Percentiles rank a stretch among this genome's conserved stretches.
Evolutionary conservation across 805 yeast genomes (phyloP).

Genomic region (Candida nanaspora): DNA sequence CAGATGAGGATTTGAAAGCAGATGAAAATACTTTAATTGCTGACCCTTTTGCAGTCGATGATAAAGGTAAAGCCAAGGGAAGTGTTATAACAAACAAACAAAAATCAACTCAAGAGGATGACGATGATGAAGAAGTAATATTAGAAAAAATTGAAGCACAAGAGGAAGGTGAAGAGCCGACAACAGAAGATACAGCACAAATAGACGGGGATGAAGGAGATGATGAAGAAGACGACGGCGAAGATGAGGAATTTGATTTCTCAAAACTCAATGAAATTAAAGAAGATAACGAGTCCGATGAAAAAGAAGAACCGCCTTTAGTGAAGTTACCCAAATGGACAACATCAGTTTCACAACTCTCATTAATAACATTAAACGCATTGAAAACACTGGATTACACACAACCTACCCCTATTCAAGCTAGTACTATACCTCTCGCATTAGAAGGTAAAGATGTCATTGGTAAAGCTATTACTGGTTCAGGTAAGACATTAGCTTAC

Average conservation of each 20-base stretch:
- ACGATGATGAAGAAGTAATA: slow-evolving; percentile 11
- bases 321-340: slow-evolving; percentile 59
- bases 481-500: slow-evolving; percentile 95
- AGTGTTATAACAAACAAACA: slow-evolving; percentile 14
- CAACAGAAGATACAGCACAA: neutral
- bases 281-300: neutral
- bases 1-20: slow-evolving; percentile 10
- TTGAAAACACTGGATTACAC: slow-evolving; percentile 41
- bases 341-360: slow-evolving; percentile 30
- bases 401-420: slow-evolving; percentile 82
- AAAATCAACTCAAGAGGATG: slow-evolving; percentile 14
- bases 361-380: slow-evolving; percentile 52
- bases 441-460: slow-evolving; percentile 71
- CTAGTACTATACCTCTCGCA: slow-evolving; percentile 65
- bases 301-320: slow-evolving; percentile 5
- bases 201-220: slow-evolving; percentile 1
- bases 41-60: slow-evolving; percentile 12
- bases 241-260: slow-evolving; percentile 2
- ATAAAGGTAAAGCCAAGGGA: slow-evolving; percentile 16
- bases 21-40: slow-evolving; percentile 7
- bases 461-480: slow-evolving; percentile 96
- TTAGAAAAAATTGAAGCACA: slow-evolving; percentile 1
- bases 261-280: slow-evolving; percentile 1
- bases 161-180: slow-evolving; percentile 1
- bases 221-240: neutral